Conservation (phyloP, 2,329 filamentous ascomycete genomes). For the Aureobasidium lini region DNA sequence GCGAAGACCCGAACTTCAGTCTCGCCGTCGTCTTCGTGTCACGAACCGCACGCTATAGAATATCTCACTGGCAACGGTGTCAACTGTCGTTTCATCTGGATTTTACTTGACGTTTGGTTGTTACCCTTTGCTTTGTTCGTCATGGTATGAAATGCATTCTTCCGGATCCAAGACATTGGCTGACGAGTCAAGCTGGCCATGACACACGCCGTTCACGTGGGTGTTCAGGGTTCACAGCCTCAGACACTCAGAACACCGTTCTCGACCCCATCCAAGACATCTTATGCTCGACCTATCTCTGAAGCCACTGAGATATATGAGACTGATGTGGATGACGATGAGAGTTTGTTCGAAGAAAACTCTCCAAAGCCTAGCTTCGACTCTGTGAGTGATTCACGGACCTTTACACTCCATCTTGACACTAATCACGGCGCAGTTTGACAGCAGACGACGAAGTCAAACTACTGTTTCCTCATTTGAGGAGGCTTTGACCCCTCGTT, state of each 20-base stretch:
- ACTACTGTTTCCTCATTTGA: conserved; percentile 84
- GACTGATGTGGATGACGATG: conserved; percentile 62
- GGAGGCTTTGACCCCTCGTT: conserved; percentile 70
- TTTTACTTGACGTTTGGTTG: neutral
- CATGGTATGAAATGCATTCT: conserved; percentile 11
- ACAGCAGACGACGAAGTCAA: conserved; percentile 63
- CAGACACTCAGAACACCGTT: neutral
- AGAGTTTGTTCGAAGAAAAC: conserved; percentile 46
- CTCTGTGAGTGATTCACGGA: conserved; percentile 54
- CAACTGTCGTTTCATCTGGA: conserved; percentile 1
- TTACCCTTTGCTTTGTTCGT: neutral
- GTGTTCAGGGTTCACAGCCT: neutral
- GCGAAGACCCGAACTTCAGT: conserved; percentile 5
- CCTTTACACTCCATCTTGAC: neutral
- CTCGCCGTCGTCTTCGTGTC: neutral
- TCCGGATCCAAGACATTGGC: conserved; percentile 3
- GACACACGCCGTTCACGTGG: conserved; percentile 3
- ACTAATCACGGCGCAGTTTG: conserved; percentile 22
- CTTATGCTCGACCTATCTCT: conserved; percentile 51
- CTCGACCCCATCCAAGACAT: conserved; percentile 46
- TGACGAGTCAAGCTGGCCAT: conserved; percentile 13
- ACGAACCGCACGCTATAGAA: conserved; percentile 2
- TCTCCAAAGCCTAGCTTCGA: conserved; percentile 61
- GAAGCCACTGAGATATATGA: conserved; percentile 71
- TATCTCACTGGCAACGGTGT: conserved; percentile 13